Base-by-base conservation (phyloP, 192 early-diverging fungal genomes). In the Dimargaris xerosporica region DNA sequence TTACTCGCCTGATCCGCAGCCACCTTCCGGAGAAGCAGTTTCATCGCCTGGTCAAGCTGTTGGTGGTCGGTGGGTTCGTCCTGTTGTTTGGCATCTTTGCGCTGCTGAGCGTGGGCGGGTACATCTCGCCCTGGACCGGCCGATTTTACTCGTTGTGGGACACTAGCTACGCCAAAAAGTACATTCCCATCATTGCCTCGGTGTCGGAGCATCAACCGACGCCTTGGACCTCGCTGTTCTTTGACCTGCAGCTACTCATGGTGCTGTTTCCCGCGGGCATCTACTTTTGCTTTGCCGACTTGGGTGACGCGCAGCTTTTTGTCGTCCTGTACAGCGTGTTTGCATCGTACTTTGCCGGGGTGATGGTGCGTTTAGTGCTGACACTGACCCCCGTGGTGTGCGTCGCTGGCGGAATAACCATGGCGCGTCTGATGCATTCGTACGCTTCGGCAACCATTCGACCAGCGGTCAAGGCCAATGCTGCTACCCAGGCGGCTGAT, bases 181-280 rank as follows among this genome's bases (percentile, higher is more conserved):
- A 98, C 67, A 99, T 99, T 73, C 97, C 97, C 0, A 98, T 99
- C 66, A 99, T 99, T 70, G 97, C 97, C 0, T 99, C 97, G 23
- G 97, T 99, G 39, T 98, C 96, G 7, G 97, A 99, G 73, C 97
- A 99, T 76, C 97, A 98, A 72, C 97, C 97, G 25, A 98, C 97
- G 5, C 83, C 97, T 0, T 99, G 97, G 97, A 84, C 97, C 13
- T 91, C 94, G 26, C 97, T 98, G 80, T 98, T 98, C 78, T 98
- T 99, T 73, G 97, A 99, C 70, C 80, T 99, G 30, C 86, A 97
- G 61, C 77, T 97, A 75, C 80, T 99, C n/a, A 88, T 99, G 64
- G 86, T 88, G 66, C 69, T 98, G 44, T 91, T 99, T 75, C 97
- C 97, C 7, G 97, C 90, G 15, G 97, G 97, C 15, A 82, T 98